Base-by-base conservation (phyloP, 176 grass and related monocot genomes). In the Themeda triandra region DNA sequence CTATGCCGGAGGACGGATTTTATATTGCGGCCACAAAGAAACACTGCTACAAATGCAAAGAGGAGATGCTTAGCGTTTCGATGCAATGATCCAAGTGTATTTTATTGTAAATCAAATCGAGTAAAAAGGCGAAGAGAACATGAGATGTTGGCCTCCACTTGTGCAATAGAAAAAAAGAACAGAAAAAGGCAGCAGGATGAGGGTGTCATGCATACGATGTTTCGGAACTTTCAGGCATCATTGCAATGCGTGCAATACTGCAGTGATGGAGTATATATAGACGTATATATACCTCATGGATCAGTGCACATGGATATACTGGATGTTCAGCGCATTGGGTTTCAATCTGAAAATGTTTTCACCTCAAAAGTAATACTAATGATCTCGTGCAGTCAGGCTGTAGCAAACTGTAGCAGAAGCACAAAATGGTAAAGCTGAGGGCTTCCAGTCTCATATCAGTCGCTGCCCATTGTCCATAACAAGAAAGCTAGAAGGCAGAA, bases 201-300 rank as follows among this genome's bases (percentile, higher is more conserved):
- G 84, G 80, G 59, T 90, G 84, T 68, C 73, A 68, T 90, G 27
- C 79, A 83, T 83, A 87, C 48, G 80, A 87, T 90, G 69, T 83
- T 87, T 64, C 64, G 33, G 89, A 90, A 80, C 84, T 87, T 90
- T 80, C 89, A 9, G 49, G 30, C 89, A 90, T 80, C 84, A 87
- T 83, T 83, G n/a, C 44, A 80, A 71, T 60, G 80, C 79, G 68
- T 75, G 84, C 84, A 48, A 48, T 67, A 39, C 79, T 68, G 80
- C 44, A 49, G 71, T 87, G 80, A 13, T 83, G 75, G 58, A 46
- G 49, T 41, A 70, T 40, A 86, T 67, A 69, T 56, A 59, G 56
- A 24, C 23, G 23, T 49, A 62, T 80, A 80, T 71, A 37, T 83
- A 37, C 39, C 71, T 80, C 62, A 75, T 84, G 48, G 75, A 62